Evolutionary conservation across 352 stramenopile genomes (phyloP).

Genomic region (Phytophthora kernoviae): DNA sequence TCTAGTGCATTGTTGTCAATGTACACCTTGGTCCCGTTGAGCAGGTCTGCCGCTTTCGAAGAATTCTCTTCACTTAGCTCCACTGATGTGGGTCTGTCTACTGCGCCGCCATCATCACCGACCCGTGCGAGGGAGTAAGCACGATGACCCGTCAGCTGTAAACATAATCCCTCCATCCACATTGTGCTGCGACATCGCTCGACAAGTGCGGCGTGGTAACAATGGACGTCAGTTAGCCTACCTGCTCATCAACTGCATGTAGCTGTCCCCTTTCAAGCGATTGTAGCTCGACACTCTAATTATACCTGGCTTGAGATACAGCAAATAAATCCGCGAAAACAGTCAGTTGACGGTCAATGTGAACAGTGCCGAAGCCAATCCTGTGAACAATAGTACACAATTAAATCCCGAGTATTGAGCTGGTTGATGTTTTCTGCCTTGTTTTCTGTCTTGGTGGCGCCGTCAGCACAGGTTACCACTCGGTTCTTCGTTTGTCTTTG

Average conservation of each 20-base stretch:
- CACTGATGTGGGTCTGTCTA: conserved; percentile 3
- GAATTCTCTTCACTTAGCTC: conserved; percentile 9
- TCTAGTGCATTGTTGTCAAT: conserved; percentile 39
- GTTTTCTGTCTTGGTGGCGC: conserved; percentile 13
- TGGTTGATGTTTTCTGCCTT: conserved; percentile 10
- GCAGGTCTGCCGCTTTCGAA: conserved; percentile 10
- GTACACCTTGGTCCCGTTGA: conserved; percentile 19
- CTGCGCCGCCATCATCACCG: conserved; percentile 15
- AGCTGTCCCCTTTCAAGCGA: too few relatives aligned
- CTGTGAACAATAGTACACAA: not conserved
- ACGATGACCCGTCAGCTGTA: conserved; percentile 10
- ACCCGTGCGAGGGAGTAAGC: conserved; percentile 15
- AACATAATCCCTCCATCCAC: not conserved
- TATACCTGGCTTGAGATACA: conserved; percentile 11
- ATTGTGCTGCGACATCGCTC: conserved; percentile 6
- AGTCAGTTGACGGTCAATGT: conserved; percentile 1
- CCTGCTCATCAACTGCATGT: conserved; percentile 11
- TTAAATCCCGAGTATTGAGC: not conserved
- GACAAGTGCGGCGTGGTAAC: not conserved
- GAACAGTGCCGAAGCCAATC: not conserved
- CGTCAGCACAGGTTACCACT: conserved; percentile 4
- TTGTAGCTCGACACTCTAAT: conserved; percentile 16
- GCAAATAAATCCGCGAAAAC: conserved; percentile 7
- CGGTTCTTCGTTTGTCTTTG: not conserved
- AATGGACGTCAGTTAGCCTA: not conserved